Evolutionary conservation across 129 eudicot genomes (phyloP), one percentile per base, ranked within the genome.

Genomic region (Ambrosia artemisiifolia): DNA sequence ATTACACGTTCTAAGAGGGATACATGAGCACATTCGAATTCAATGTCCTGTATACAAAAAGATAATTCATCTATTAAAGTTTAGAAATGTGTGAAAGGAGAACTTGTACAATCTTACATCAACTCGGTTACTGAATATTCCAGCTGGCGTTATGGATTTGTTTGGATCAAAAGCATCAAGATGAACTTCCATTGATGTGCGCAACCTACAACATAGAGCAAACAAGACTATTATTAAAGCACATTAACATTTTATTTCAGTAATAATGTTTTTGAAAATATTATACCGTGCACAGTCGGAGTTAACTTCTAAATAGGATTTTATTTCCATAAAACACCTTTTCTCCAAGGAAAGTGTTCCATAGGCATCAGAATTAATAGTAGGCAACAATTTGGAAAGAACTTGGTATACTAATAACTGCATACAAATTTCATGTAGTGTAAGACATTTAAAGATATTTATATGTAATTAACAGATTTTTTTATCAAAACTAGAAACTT

Each of bases 331-430:
- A 81, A 95, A 91, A 72, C 96, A 95, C 80, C 61, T 90, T 67
- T 70, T 84, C 90, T 95, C 99, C 65, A 95, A 74, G 17, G 88
- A 75, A 54, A 81, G 68, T 62, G 72, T 75, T 51, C 17, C 83
- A 70, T 55, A 30, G 53, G 75, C 57, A 71, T 60, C 68, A 11
- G 79, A 74, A 78, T 71, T 66, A 54, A 79, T 60, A 55, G 80
- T 61, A 33, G 96, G 97, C 63, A 83, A 78, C 74, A 83, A 53
- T 66, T 88, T 88, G 65, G 82, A 86, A 71, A 90, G 89, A 63
- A 95, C 94, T 55, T 88, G 89, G 74, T 95, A 84, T 53, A 95
- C 91, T 56, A 95, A 78, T 74, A 95, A 80, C 99, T 95, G 88
- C 75, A 76, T 19, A 54, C 40, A 48, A 53, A 46, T 40, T 18